Conservation (phyloP, 2,329 filamentous ascomycete species). For the Hypoxylon sp. region DNA sequence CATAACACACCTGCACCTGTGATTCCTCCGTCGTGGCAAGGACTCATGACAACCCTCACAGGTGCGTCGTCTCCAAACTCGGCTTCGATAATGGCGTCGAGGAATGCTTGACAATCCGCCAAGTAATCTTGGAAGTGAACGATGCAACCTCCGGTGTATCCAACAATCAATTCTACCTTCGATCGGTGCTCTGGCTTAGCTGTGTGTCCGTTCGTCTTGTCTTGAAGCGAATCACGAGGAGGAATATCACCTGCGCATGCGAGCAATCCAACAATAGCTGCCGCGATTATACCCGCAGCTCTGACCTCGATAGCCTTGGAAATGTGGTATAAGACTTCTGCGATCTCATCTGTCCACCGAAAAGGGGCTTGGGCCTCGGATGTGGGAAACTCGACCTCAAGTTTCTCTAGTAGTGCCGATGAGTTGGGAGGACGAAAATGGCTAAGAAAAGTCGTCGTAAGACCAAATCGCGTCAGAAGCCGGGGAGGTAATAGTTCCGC, state of each 20-base stretch:
- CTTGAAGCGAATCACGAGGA: slow-evolving; percentile 37
- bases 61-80: slow-evolving; percentile 51
- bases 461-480: slow-evolving; percentile 66
- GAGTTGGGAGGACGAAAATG: slow-evolving; percentile 67
- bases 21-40: slow-evolving; percentile 69
- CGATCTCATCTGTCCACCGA: slow-evolving; percentile 69
- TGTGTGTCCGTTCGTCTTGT: slow-evolving; percentile 12
- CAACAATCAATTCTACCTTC: slow-evolving; percentile 71
- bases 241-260: slow-evolving; percentile 73
- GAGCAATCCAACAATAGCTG: slow-evolving; percentile 75
- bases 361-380: slow-evolving; percentile 58
- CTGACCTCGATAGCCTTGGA: slow-evolving; percentile 75
- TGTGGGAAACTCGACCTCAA: slow-evolving; percentile 63
- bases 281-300: slow-evolving; percentile 77
- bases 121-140: slow-evolving; percentile 81
- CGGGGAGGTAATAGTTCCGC: slow-evolving; percentile 60
- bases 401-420: slow-evolving; percentile 55
- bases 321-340: slow-evolving; percentile 69
- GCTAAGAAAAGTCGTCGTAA: slow-evolving; percentile 78
- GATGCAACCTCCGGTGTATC: slow-evolving; percentile 83
- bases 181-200: slow-evolving; percentile 14
- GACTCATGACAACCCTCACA: slow-evolving; percentile 58
- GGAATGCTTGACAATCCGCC: slow-evolving; percentile 72
- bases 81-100: slow-evolving; percentile 62
- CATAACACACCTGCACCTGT: slow-evolving; percentile 69